Evolutionary conservation across 225 moss, liverwort and hornwort genomes (phyloP).

Genomic region (Rhytidiadelphus loreus): DNA sequence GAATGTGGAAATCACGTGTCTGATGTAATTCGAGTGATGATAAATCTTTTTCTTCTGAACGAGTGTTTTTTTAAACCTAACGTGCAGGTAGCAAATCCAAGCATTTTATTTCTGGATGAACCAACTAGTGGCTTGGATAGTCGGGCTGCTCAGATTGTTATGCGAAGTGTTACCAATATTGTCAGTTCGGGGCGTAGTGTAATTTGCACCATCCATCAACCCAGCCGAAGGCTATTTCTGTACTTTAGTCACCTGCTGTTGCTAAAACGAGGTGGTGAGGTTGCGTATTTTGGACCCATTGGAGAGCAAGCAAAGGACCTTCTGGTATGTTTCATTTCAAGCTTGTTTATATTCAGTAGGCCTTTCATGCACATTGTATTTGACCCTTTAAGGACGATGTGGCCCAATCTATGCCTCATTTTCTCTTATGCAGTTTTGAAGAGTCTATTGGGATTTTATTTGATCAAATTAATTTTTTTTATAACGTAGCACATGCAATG

Average conservation of each 20-base stretch:
- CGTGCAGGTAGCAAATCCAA: not conserved
- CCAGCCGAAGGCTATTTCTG: not conserved
- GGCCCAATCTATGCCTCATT: not conserved
- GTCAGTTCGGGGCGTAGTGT: not conserved
- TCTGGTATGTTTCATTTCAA: not conserved
- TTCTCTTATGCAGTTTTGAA: not conserved
- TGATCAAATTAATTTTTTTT: not conserved
- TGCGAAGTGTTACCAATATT: not conserved
- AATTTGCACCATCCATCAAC: not conserved
- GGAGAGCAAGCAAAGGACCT: not conserved
- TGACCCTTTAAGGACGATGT: not conserved
- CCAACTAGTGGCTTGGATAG: not conserved
- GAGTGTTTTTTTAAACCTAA: not conserved
- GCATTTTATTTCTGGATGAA: not conserved
- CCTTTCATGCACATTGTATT: not conserved
- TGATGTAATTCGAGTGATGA: not conserved
- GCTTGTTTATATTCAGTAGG: not conserved
- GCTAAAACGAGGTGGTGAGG: not conserved
- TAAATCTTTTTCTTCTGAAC: not conserved
- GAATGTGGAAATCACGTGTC: not conserved
- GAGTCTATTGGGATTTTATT: not conserved
- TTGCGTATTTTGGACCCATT: not conserved
- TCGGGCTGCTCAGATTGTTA: not conserved
- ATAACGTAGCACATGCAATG: not conserved
- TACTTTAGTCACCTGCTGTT: not conserved